Evolutionary conservation across 768 basidiomycete genomes (phyloP), one percentile per base, ranked within the genome.

Genomic region (Lactarius trivialis): DNA sequence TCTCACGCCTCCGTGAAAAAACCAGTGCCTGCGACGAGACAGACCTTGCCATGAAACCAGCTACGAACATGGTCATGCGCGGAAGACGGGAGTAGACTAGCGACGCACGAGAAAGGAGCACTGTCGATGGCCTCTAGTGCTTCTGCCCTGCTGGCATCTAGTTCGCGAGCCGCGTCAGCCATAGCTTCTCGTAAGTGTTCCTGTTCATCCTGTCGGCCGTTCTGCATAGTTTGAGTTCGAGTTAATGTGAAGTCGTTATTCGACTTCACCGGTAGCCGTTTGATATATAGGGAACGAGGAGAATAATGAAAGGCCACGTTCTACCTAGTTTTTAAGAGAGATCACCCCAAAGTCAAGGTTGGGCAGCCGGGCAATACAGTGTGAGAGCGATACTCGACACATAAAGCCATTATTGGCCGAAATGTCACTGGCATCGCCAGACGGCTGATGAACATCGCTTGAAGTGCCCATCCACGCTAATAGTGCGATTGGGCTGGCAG

Each of bases 1-100:
- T 72, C 81, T 67, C 67, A 85, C 82, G 86, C 85, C 74, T 91
- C 91, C 53, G 92, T 93, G 79, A 93, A 95, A 81, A 95, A 94
- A 26, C 93, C 93, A 11, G 88, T 86, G 68, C 93, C 90, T 2
- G 89, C 76, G 34, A 78, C 74, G 45, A 73, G 30, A 59, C 65
- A 70, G 48, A 78, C 70, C 69, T 81, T 82, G 57, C 45, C n/a
- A n/a, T n/a, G n/a, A n/a, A n/a, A n/a, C n/a, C n/a, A n/a, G n/a
- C n/a, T n/a, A n/a, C n/a, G n/a, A n/a, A n/a, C n/a, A 9, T 9
- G 21, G 33, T 60, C 12, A 51, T 1, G 55, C 34, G 17, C 4
- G 21, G 9, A 32, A 33, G 24, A 12, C 21, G 12, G 2, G 28
- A 14, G 50, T 8, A 19, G 30, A 28, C 1, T 21, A 14, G 26